These are phyloP conservation scores for Anthracocystis setariae DNA, from an alignment of 1,284 basidiomycete species.

Conservation along the genomic window DNA sequence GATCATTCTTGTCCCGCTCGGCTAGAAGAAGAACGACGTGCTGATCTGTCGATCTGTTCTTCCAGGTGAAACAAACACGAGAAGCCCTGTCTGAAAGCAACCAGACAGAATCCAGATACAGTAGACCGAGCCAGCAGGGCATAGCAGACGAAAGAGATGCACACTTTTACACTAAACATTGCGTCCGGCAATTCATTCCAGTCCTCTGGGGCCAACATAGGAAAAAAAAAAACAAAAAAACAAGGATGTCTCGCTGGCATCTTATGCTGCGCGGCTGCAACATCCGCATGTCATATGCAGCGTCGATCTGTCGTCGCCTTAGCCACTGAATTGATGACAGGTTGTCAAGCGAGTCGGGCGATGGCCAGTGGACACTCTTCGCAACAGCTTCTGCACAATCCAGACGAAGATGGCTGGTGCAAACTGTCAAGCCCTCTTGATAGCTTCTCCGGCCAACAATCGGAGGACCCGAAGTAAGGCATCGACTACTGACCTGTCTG, in stretches of 20 bases:
- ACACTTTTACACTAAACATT: no score
- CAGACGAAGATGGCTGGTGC: no score
- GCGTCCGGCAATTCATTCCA: neutral
- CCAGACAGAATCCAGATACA: no score
- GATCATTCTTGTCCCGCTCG: neutral
- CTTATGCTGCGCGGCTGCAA: slow-evolving; percentile 3
- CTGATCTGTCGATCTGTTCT: slow-evolving; percentile 1
- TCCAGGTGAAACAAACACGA: neutral
- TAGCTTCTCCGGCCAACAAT: no score
- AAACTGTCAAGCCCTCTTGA: no score
- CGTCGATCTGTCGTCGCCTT: slow-evolving; percentile 21
- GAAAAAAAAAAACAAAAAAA: neutral
- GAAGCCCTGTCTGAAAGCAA: neutral
- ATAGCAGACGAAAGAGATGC: no score
- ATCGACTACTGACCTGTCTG: no score
- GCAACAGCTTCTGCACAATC: no score
- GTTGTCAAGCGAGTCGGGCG: no score
- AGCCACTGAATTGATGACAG: neutral
- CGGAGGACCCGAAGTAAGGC: no score
- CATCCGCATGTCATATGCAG: slow-evolving; percentile 8
- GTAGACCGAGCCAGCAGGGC: no score
- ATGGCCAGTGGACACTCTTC: no score
- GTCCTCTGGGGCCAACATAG: neutral
- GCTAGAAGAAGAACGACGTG: slow-evolving; percentile 1
- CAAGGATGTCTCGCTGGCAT: slow-evolving; percentile 17